phyloP scores from a whole-genome alignment of 495 filamentous ascomycete species.

The Penicillium flavigenum region DNA sequence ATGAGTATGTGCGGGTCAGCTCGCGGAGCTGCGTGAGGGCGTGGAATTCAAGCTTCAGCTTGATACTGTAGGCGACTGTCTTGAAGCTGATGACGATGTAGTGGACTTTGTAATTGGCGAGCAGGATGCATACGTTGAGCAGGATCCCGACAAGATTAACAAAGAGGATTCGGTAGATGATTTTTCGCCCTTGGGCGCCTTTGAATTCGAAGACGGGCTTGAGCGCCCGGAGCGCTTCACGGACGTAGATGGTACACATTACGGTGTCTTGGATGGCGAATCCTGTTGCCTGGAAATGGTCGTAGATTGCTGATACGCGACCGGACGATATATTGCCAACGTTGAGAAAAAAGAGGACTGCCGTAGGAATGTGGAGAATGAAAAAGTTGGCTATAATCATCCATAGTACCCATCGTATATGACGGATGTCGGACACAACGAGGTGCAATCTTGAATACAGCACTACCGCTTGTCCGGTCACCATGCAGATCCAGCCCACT shows the following conservation, averaged over 20 bases:
- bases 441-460: constrained; percentile 65
- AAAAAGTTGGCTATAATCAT: constrained; percentile 57
- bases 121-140: constrained; percentile 51
- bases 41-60: constrained; percentile 61
- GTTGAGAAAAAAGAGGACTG: constrained; percentile 46
- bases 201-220: constrained; percentile 19
- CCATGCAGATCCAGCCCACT: constrained; percentile 60
- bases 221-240: constrained; percentile 38
- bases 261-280: constrained; percentile 58
- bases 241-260: constrained; percentile 57
- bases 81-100: constrained; percentile 49
- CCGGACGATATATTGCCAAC: constrained; percentile 25
- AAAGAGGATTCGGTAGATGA: constrained; percentile 49
- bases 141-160: constrained; percentile 53
- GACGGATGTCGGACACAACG: constrained; percentile 33
- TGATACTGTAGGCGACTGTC: constrained; percentile 57
- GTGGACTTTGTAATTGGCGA: constrained; percentile 47
- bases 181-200: constrained; percentile 35
- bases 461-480: constrained; percentile 62
- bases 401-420: constrained; percentile 44
- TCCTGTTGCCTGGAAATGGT: constrained; percentile 54
- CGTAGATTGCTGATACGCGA: constrained; percentile 42
- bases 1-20: constrained; percentile 16
- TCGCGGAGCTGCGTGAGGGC: constrained; percentile 38
- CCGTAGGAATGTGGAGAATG: constrained; percentile 48